Conservation (phyloP, 495 filamentous ascomycete genomes). For the Poronia punctata region DNA sequence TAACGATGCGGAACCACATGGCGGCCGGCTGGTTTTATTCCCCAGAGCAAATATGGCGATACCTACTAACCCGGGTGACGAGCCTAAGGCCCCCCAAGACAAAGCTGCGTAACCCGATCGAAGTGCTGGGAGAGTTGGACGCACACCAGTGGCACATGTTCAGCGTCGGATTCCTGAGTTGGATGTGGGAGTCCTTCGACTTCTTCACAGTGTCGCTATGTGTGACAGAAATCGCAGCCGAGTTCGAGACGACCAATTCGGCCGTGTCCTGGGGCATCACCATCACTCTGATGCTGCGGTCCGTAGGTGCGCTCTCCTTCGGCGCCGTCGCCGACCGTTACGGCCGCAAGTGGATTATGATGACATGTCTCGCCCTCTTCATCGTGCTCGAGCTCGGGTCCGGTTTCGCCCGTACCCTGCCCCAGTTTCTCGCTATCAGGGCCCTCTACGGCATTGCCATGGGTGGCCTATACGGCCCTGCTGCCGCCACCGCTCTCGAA, state of each 20-base stretch:
- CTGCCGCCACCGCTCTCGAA: slow-evolving; percentile 72
- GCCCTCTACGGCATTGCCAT: slow-evolving; percentile 79
- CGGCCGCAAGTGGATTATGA: slow-evolving; percentile 76
- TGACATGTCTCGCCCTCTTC: slow-evolving; percentile 71
- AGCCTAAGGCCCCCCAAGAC: slow-evolving; percentile 69
- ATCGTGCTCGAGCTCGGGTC: slow-evolving; percentile 70
- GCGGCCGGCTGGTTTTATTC: slow-evolving; percentile 12
- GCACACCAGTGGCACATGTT: slow-evolving; percentile 80
- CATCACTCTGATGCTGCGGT: slow-evolving; percentile 68
- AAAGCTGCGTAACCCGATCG: slow-evolving; percentile 66
- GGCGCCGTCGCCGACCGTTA: slow-evolving; percentile 70
- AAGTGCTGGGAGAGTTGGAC: slow-evolving; percentile 56
- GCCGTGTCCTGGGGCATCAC: slow-evolving; percentile 90
- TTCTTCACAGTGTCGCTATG: slow-evolving; percentile 81
- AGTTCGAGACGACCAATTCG: slow-evolving; percentile 56
- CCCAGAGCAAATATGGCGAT: slow-evolving; percentile 22
- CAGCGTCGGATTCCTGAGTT: slow-evolving; percentile 56
- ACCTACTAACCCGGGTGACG: slow-evolving; percentile 62
- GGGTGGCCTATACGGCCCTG: slow-evolving; percentile 80
- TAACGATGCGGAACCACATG: slow-evolving; percentile 13
- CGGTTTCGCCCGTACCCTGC: slow-evolving; percentile 66
- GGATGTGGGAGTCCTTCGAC: slow-evolving; percentile 80
- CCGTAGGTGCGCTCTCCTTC: slow-evolving; percentile 61
- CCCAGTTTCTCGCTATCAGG: slow-evolving; percentile 68
- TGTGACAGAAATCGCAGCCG: slow-evolving; percentile 55